phyloP scores from a whole-genome alignment of 495 filamentous ascomycete genomes.

The Choiromyces venosus region DNA sequence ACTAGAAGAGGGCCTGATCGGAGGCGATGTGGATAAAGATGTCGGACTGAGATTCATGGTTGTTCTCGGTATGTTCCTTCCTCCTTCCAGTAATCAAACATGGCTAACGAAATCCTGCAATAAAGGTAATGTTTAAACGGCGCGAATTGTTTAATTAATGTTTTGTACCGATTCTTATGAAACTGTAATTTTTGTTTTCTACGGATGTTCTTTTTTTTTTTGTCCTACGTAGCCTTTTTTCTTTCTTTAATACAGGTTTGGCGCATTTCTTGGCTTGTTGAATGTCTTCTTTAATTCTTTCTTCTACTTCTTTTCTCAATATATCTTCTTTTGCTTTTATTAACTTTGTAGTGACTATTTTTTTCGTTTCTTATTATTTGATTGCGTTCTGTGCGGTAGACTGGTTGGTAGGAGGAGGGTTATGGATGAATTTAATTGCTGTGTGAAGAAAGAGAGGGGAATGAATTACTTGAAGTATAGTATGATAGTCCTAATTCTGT shows the following conservation, averaged over 20 bases:
- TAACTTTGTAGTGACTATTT: slow-evolving; percentile 6
- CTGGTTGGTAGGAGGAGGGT: not conserved
- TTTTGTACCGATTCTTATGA: not conserved
- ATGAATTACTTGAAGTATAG: not conserved
- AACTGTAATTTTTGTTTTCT: slow-evolving; percentile 9
- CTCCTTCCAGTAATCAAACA: not conserved
- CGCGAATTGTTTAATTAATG: not conserved
- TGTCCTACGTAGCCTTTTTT: slow-evolving; percentile 3
- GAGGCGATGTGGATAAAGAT: slow-evolving; percentile 46
- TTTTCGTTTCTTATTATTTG: slow-evolving; percentile 5
- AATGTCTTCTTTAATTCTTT: not conserved
- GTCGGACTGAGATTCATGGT: slow-evolving; percentile 55
- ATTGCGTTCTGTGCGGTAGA: not conserved
- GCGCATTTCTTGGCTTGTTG: not conserved
- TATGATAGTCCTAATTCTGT: not conserved
- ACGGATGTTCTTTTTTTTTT: slow-evolving; percentile 8
- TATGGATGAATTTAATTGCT: slow-evolving; percentile 1
- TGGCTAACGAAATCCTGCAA: not conserved
- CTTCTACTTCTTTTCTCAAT: not conserved
- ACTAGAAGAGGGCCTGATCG: slow-evolving; percentile 50
- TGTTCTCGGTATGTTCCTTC: slow-evolving; percentile 47
- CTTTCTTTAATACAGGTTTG: not conserved
- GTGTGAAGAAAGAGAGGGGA: not conserved
- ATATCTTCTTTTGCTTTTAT: not conserved
- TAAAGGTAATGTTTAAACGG: slow-evolving; percentile 23